phyloP scores from a whole-genome alignment of 116 monocot species.

The Phalaenopsis hybrid region DNA sequence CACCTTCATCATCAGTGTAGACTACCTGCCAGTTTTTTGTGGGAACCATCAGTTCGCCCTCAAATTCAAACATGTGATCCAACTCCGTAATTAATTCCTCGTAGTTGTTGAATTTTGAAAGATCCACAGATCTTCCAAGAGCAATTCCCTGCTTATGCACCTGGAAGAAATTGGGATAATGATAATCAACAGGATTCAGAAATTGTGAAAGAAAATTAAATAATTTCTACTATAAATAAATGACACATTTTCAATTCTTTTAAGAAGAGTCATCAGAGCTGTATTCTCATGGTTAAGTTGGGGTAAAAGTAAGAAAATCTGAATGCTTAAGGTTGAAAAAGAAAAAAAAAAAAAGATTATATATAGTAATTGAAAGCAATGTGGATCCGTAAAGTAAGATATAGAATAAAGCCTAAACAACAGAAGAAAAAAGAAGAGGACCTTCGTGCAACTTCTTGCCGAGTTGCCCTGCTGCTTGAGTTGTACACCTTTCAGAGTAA shows the following conservation, averaged over 20 bases:
- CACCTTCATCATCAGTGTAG: slow-evolving; percentile 79
- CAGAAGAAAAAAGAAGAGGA: neutral
- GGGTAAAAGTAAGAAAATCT: too few relatives aligned
- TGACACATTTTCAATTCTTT: neutral
- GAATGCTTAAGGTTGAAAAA: too few relatives aligned
- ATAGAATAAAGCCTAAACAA: neutral
- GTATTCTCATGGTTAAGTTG: too few relatives aligned
- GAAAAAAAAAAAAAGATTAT: neutral
- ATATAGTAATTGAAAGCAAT: neutral
- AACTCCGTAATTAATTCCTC: slow-evolving; percentile 56
- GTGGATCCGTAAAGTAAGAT: neutral
- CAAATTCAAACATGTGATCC: slow-evolving; percentile 74
- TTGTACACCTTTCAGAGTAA: slow-evolving; percentile 17
- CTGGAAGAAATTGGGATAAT: slow-evolving; percentile 23
- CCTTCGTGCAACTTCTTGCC: slow-evolving; percentile 62
- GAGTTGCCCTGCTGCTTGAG: slow-evolving; percentile 25
- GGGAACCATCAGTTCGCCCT: slow-evolving; percentile 49
- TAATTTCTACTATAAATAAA: neutral
- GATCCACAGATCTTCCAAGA: slow-evolving; percentile 84
- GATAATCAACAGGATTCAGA: neutral
- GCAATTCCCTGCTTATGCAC: slow-evolving; percentile 90
- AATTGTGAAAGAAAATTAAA: neutral
- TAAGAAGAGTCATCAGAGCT: neutral
- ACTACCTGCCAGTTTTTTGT: slow-evolving; percentile 64
- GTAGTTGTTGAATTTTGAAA: slow-evolving; percentile 64